Conservation (phyloP, 2,329 filamentous ascomycete genomes). For the Claviceps sp. region DNA sequence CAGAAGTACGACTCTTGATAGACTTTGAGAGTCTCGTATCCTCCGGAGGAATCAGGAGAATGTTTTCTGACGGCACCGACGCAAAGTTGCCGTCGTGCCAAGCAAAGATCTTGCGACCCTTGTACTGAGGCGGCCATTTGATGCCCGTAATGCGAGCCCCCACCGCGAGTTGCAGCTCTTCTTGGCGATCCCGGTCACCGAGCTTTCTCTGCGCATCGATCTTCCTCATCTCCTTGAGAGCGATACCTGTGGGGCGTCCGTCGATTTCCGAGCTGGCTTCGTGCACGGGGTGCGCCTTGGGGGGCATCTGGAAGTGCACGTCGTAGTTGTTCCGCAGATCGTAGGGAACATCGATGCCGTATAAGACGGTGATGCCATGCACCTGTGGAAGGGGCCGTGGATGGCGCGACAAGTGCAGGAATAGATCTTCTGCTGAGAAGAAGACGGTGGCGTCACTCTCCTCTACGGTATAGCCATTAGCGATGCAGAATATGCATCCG, state of each 20-base stretch:
- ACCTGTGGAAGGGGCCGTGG: conserved; percentile 37
- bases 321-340: conserved; percentile 37
- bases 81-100: conserved; percentile 41
- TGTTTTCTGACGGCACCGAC: conserved; percentile 33
- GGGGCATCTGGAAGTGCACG: conserved; percentile 31
- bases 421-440: conserved; percentile 37
- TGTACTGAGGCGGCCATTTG: conserved; percentile 35
- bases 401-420: conserved; percentile 39
- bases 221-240: conserved; percentile 33
- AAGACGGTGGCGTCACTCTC: conserved; percentile 45
- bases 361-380: conserved; percentile 33
- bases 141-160: conserved; percentile 38
- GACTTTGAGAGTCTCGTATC: conserved; percentile 30
- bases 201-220: conserved; percentile 31
- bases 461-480: conserved; percentile 32
- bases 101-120: conserved; percentile 41
- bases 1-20: conserved; percentile 31
- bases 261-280: conserved; percentile 26
- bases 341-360: conserved; percentile 26
- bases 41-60: conserved; percentile 34
- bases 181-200: conserved; percentile 24
- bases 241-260: conserved; percentile 29
- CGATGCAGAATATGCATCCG: conserved; percentile 40
- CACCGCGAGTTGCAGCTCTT: conserved; percentile 31
- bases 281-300: conserved; percentile 25